These are phyloP conservation scores for Letharia columbiana DNA, from an alignment of 495 filamentous ascomycete genomes.

Conservation along the genomic window DNA sequence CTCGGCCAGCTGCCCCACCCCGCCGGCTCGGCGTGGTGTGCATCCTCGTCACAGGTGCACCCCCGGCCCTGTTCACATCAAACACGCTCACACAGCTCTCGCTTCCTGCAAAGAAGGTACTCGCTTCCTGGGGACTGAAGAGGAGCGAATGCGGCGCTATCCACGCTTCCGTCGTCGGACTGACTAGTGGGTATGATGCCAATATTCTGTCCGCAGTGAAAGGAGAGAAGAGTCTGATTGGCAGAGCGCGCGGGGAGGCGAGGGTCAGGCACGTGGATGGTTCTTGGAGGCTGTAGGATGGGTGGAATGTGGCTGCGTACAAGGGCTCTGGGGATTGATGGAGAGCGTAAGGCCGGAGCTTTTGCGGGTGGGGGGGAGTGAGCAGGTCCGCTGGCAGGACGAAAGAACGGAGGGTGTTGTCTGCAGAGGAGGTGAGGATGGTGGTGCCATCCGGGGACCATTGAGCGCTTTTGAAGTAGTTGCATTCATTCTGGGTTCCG, in stretches of 20 bases:
- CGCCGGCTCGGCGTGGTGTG: slow-evolving; percentile 69
- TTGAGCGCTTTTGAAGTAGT: slow-evolving; percentile 53
- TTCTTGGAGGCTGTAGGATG: slow-evolving; percentile 58
- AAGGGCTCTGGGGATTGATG: slow-evolving; percentile 59
- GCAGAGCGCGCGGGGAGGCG: slow-evolving; percentile 57
- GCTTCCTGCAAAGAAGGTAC: slow-evolving; percentile 59
- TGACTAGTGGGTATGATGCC: slow-evolving; percentile 62
- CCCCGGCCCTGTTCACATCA: slow-evolving; percentile 59
- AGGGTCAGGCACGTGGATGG: slow-evolving; percentile 61
- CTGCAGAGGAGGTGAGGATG: slow-evolving; percentile 62
- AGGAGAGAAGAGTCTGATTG: slow-evolving; percentile 64
- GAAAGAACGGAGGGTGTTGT: slow-evolving; percentile 60
- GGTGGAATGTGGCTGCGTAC: slow-evolving; percentile 62
- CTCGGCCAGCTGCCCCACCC: slow-evolving; percentile 52
- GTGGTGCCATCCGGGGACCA: slow-evolving; percentile 78
- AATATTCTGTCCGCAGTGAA: slow-evolving; percentile 35
- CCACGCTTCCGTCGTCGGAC: slow-evolving; percentile 69
- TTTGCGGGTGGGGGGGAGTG: slow-evolving; percentile 39
- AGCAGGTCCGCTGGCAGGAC: slow-evolving; percentile 68
- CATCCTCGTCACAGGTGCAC: slow-evolving; percentile 52
- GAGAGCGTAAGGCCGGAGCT: slow-evolving; percentile 52
- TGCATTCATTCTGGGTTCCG: slow-evolving; percentile 16
- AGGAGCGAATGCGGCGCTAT: slow-evolving; percentile 65
- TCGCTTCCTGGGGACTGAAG: slow-evolving; percentile 52
- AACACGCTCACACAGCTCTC: slow-evolving; percentile 68